Evolutionary conservation across 2,329 filamentous ascomycete genomes (phyloP), one percentile per base, ranked within the genome.

Genomic region (Pseudogymnoascus sp.): DNA sequence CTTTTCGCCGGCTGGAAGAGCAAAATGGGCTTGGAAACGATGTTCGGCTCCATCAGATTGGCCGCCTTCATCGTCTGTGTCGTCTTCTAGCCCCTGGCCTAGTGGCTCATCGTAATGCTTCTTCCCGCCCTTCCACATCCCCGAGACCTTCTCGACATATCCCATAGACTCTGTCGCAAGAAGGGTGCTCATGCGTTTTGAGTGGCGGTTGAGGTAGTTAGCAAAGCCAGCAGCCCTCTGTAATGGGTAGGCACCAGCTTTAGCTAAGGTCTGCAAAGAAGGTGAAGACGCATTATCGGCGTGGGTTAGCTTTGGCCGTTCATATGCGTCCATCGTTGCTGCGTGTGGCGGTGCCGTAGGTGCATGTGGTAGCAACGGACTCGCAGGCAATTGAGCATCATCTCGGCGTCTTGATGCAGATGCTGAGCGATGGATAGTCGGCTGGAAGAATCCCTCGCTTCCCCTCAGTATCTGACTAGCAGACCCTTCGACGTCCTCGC

Each of bases 111-210:
- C 86, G 71, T 97, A 99, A 75, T 97, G 93, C 70, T 88, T 92
- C 69, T 88, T 87, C 11, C 91, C 91, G 36, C 95, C 95, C 68
- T 92, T 90, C 86, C 95, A 95, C 90, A 97, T 97, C 39, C 92
- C 93, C 0, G 93, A 96, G 0, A 97, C 93, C 75, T 97, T 97
- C 72, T 96, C 93, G 34, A 96, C 88, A 72, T 97, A 97, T 1
- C 91, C 92, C 87, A 96, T 96, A 0, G 93, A 96, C 74, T 97
- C 93, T 0, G 88, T 91, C 5, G 93, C 90, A 54, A 97, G 77
- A 7, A 96, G 77, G 29, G 81, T 90, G 65, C 90, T 91, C 86
- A 97, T 90, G 36, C 86, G 86, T 68, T 90, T 89, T 21, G 91
- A 88, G 21, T 89, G 86, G 63, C 83, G 88, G 71, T 89, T 90